Base-by-base conservation (phyloP, 2,329 filamentous ascomycete species). In the Elsinoe batatas region DNA sequence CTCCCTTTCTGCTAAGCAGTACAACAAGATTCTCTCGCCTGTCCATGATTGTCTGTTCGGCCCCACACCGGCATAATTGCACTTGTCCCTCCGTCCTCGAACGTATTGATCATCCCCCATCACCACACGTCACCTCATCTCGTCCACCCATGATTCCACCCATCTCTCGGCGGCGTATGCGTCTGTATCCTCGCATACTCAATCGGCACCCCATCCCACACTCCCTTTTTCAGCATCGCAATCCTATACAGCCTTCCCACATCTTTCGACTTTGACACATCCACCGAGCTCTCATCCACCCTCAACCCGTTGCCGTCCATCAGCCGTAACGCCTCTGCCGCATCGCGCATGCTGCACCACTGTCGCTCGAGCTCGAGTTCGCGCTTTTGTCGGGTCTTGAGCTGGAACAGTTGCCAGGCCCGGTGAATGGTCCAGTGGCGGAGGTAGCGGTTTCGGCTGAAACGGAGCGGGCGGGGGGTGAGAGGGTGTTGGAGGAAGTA, bases 341-440 rank as follows among this genome's bases (percentile, higher is more conserved):
- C 91, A 43, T 77, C 76, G 58, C 80, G 79, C 86, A 98, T 97
- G 66, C 81, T 82, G 67, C 88, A 84, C 73, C 91, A 90, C 75
- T 82, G 82, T 40, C 87, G 78, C 73, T 89, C 82, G 46, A 96
- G 79, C 69, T 91, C 88, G 55, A 78, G 74, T 67, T 87, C 79
- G 53, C 82, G 78, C 35, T 75, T 73, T 61, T 79, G 76, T 49
- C 83, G 83, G 64, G 83, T 79, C 68, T 87, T 80, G 63, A 84
- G 79, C 64, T 84, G 83, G 73, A 85, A 86, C 30, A 97, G 78
- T 65, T 88, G 79, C 89, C 91, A 97, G 18, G 91, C 91, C 64
- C 93, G 90, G 77, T 97, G 91, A 71, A 98, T 97, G 53, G 93
- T 97, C 93, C 93, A 98, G 78, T 98, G 93, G 46, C 93, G 88